phyloP scores from a whole-genome alignment of 768 basidiomycete species.

The Boletus pseudopeckii region DNA sequence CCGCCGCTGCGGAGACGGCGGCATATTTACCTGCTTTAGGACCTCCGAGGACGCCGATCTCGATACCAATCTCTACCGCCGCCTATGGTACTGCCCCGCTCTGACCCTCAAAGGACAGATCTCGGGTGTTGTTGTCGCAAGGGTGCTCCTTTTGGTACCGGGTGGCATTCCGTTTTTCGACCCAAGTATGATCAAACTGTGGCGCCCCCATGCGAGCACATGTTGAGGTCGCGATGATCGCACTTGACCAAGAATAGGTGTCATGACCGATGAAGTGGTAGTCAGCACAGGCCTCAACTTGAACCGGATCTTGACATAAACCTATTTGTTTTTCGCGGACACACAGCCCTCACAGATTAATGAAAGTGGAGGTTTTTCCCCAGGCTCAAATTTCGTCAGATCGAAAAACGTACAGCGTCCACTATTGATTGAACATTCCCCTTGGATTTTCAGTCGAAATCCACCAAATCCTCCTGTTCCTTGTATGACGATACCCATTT shows the following conservation, averaged over 20 bases:
- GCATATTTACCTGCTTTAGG: neutral
- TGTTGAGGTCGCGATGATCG: slow-evolving; percentile 3
- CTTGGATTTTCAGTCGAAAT: slow-evolving; percentile 13
- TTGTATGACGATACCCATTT: slow-evolving; percentile 36
- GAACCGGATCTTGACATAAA: neutral
- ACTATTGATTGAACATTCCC: neutral
- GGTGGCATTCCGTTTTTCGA: neutral
- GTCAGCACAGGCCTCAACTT: neutral
- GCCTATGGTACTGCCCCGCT: neutral
- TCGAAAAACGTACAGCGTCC: neutral
- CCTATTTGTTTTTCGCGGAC: neutral
- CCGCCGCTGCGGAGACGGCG: neutral
- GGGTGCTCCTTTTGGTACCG: neutral
- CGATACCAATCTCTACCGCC: neutral
- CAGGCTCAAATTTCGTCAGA: neutral
- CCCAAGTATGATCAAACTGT: neutral
- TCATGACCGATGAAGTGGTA: neutral
- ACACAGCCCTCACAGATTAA: neutral
- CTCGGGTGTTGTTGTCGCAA: slow-evolving; percentile 14
- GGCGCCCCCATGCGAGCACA: neutral
- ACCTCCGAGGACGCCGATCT: slow-evolving; percentile 3
- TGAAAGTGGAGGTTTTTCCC: neutral
- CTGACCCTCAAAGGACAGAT: slow-evolving; percentile 2
- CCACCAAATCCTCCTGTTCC: slow-evolving; percentile 24
- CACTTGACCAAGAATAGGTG: neutral